Conservation (phyloP, 257 asterid species). For the Salvia miltiorrhiza region DNA sequence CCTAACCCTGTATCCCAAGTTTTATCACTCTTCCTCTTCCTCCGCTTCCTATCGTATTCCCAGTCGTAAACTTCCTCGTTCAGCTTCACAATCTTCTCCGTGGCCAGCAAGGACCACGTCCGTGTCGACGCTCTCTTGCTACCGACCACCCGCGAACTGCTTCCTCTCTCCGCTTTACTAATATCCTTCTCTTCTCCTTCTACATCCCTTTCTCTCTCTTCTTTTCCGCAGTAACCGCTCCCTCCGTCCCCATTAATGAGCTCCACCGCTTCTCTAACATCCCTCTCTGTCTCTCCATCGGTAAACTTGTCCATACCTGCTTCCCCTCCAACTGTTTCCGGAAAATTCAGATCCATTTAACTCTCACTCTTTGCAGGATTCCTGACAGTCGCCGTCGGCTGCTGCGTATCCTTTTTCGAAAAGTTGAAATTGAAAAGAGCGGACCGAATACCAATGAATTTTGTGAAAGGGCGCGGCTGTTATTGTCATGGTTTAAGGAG, state of each 20-base stretch:
- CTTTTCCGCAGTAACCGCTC: neutral
- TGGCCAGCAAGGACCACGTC: conserved; percentile 28
- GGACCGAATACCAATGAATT: too few relatives aligned
- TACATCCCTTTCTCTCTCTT: conserved; percentile 4
- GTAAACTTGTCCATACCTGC: neutral
- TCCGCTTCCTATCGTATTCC: conserved; percentile 22
- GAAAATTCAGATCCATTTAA: conserved; percentile 4
- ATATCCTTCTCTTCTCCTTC: conserved; percentile 15
- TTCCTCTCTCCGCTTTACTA: conserved; percentile 11
- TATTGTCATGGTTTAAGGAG: too few relatives aligned
- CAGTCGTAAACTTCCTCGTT: conserved; percentile 20
- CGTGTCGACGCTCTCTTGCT: conserved; percentile 29
- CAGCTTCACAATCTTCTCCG: conserved; percentile 31
- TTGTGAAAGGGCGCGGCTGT: too few relatives aligned
- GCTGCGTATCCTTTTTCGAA: too few relatives aligned
- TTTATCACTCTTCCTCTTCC: conserved; percentile 17
- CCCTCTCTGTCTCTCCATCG: neutral
- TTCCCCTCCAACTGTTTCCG: neutral
- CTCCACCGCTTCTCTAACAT: neutral
- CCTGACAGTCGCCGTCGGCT: too few relatives aligned
- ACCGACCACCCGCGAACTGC: conserved; percentile 2
- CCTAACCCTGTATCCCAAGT: conserved; percentile 5
- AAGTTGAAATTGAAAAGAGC: too few relatives aligned
- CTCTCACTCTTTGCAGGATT: too few relatives aligned
- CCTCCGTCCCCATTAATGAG: neutral